Evolutionary conservation across 2,329 filamentous ascomycete species (phyloP), one percentile per base, ranked within the genome.

Genomic region (Coleophoma eucalyptorum): DNA sequence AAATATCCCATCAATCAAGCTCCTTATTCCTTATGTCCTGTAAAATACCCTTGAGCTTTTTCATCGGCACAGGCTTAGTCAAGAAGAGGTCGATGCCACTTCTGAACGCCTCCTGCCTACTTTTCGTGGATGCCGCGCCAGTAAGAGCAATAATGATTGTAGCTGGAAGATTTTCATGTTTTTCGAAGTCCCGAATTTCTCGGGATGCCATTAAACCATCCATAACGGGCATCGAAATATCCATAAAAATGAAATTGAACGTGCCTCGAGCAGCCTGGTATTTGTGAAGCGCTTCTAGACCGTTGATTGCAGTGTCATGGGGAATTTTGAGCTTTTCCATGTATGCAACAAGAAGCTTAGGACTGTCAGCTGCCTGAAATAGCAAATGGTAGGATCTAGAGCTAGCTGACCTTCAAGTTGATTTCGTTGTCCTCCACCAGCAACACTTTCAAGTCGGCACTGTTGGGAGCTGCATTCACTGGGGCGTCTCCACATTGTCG

Each of bases 181-280:
- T 65, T 58, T 81, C 78, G 19, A 73, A 69, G 2, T 71, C 67
- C 3, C 78, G 70, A 18, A 81, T 80, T 43, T 67, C 67, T 4
- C 68, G 67, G 16, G 76, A 78, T 0, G 71, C 66, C 44, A 74
- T 70, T 13, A 78, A 62, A 0, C 75, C 75, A 49, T 79, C 71
- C 68, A 81, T 77, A 4, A 80, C 66, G 0, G 78, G 79, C 79
- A 82, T 82, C 49, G 72, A 73, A 10, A 81, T 72, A 55, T 81
- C 76, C 74, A 79, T 79, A 19, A 79, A 68, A 5, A 78, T 67
- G 32, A 75, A 68, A 41, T 71, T 68, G 42, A 70, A 72, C 1
- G 59, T 48, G 10, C 65, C 62, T 2, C 61, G 54, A 1, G 58
- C 54, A 32, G 59, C 52, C 52, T 61, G 60, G 43, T 64, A 66